Evolutionary conservation across 108 stramenopile species (phyloP), one percentile per base, ranked within the genome.

Genomic region (Poteriospumella lacustris): DNA sequence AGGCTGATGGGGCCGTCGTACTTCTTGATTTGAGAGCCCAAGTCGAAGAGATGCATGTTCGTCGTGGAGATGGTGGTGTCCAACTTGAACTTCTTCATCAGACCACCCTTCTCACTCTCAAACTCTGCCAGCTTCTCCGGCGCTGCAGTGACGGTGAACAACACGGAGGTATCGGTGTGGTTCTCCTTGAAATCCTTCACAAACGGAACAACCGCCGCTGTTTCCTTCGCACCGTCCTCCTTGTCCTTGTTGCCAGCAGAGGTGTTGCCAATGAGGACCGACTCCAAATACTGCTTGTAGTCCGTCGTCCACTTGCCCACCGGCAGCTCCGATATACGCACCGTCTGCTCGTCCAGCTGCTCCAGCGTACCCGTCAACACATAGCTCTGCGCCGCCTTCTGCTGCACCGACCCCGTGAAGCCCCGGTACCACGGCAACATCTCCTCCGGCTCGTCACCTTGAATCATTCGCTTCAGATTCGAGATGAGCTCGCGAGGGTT

Each of bases 21-120:
- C 87, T 89, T 96, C 58, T 80, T 83, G 86, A 99, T 95, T n/a
- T 80, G 82, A 42, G 88, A 88, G 38, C 91, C 80, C 2, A 67
- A 75, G 79, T 97, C 92, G 83, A 96, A 99, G 26, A 93, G 75
- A 39, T 90, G 89, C 97, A 99, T 99, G 90, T 99, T 99, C 36
- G 84, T 86, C 28, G 93, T 94, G 19, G 90, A 82, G n/a, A 97
- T 67, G 2, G 85, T 87, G 28, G 87, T 69, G 39, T 90, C 90
- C 60, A 78, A 2, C 82, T 96, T 97, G 90, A 99, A 98, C 82
- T 92, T 95, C 64, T 91, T 93, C 42, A 83, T 52, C 1, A 99
- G 86, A 0, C 94, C 98, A 60, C 84, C 92, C 76, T 90, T 89
- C 3, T 75, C 78, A 44, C 86, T 86, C 78, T 93, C 93, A 68